Conservation (phyloP, 2,329 filamentous ascomycete species). For the Botrytis galanthina region DNA sequence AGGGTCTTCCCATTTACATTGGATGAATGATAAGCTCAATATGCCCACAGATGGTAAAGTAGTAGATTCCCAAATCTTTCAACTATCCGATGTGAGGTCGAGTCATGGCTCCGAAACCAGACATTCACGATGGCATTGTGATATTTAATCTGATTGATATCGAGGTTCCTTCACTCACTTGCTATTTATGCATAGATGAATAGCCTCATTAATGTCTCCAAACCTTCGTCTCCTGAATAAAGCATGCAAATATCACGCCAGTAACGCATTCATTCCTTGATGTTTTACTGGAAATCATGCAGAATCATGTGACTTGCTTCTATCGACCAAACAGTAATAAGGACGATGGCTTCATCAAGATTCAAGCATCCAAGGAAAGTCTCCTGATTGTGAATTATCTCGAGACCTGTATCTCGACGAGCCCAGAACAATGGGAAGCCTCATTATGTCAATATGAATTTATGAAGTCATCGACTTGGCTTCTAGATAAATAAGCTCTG, state of each 20-base stretch:
- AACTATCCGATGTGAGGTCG: background rate
- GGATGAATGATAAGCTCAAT: background rate
- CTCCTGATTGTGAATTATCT: background rate
- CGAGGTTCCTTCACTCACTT: background rate
- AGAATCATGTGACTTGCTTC: background rate
- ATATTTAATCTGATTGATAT: background rate
- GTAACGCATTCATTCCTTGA: background rate
- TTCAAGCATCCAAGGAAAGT: background rate
- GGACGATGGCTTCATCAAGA: background rate
- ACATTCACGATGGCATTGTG: no score
- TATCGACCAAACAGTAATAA: background rate
- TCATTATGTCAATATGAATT: background rate
- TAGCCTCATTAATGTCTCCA: fast-evolving
- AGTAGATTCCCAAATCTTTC: background rate
- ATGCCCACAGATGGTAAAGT: background rate
- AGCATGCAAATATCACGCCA: background rate
- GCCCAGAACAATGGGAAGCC: background rate
- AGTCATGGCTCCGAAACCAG: background rate
- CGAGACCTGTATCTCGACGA: background rate
- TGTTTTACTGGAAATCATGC: background rate
- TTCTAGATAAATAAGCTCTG: conserved; percentile 19
- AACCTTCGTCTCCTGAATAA: background rate
- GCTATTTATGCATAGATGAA: fast-evolving
- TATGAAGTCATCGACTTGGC: conserved; percentile 21
- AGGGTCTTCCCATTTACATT: background rate